A percentile compares a stretch with the other conserved stretches of the same genome.
Evolutionary conservation across 2,329 filamentous ascomycete species (phyloP).

Genomic region (Chaetomiaceae sp.): DNA sequence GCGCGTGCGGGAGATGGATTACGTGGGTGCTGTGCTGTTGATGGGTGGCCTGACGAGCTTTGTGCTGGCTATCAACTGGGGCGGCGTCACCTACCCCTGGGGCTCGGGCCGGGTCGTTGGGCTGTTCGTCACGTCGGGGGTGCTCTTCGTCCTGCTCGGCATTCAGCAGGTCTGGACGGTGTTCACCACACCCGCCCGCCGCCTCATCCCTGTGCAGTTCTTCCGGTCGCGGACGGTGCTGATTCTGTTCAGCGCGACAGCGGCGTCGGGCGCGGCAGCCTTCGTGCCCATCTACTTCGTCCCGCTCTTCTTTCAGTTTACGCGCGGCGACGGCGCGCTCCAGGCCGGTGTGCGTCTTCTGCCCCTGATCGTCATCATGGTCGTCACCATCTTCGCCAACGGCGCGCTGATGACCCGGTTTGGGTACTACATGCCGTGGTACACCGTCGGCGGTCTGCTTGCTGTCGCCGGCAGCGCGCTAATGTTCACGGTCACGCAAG

Average conservation of each 20-base stretch:
- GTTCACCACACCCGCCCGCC: slow-evolving; percentile 30
- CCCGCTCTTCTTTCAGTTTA: no score
- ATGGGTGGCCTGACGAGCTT: slow-evolving; percentile 35
- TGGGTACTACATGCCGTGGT: slow-evolving; percentile 8
- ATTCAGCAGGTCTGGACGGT: slow-evolving; percentile 40
- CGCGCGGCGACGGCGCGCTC: no score
- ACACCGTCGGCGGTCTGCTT: slow-evolving; percentile 6
- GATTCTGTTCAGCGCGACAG: slow-evolving; percentile 32
- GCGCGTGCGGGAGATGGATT: slow-evolving; percentile 35
- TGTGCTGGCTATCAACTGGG: slow-evolving; percentile 46
- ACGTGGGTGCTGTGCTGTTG: slow-evolving; percentile 37
- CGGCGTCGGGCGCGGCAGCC: slow-evolving; percentile 1
- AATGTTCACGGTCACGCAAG: no score
- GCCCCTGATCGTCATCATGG: no score
- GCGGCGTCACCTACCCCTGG: slow-evolving; percentile 45
- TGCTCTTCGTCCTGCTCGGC: slow-evolving; percentile 32
- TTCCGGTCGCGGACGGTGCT: slow-evolving; percentile 33
- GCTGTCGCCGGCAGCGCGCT: background rate
- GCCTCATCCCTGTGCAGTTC: slow-evolving; percentile 44
- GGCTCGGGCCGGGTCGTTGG: slow-evolving; percentile 37
- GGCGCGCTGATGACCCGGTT: no score
- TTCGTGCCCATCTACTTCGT: background rate
- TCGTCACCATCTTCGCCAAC: no score
- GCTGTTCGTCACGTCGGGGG: slow-evolving; percentile 38
- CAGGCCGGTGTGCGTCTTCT: no score